phyloP scores from a whole-genome alignment of 129 eudicot species.

The Mikania micrantha region DNA sequence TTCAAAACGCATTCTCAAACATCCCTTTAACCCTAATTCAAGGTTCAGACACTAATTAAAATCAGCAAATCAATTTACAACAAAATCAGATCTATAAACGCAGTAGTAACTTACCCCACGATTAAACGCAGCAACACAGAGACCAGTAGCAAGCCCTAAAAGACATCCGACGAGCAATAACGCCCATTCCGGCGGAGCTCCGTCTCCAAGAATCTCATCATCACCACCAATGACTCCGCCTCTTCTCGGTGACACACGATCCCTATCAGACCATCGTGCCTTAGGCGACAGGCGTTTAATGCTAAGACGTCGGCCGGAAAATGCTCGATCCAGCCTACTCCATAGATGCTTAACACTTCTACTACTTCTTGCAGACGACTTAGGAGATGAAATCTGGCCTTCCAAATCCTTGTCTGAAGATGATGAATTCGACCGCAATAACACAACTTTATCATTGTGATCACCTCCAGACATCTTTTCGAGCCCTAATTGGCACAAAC shows the following conservation, averaged over 20 bases:
- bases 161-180: conserved; percentile 79
- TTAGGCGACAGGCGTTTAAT: conserved; percentile 39
- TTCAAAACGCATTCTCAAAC: neutral
- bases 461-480: conserved; percentile 44
- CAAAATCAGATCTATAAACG: neutral
- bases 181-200: conserved; percentile 99
- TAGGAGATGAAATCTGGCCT: conserved; percentile 32
- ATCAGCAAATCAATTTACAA: too few relatives aligned
- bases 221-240: conserved; percentile 27
- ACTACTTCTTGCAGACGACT: conserved; percentile 21
- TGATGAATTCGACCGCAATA: conserved; percentile 54
- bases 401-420: conserved; percentile 61
- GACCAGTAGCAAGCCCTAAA: conserved; percentile 89
- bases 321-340: conserved; percentile 63
- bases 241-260: conserved; percentile 22
- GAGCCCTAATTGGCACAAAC: conserved; percentile 11
- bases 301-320: conserved; percentile 55
- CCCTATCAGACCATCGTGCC: conserved; percentile 26
- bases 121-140: conserved; percentile 83
- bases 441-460: conserved; percentile 29
- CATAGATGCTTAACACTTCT: conserved; percentile 41
- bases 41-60: neutral
- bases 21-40: neutral
- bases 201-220: conserved; percentile 70
- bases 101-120: conserved; percentile 52